Conservation (phyloP, 2,329 filamentous ascomycete genomes). For the Tolypocladium album region DNA sequence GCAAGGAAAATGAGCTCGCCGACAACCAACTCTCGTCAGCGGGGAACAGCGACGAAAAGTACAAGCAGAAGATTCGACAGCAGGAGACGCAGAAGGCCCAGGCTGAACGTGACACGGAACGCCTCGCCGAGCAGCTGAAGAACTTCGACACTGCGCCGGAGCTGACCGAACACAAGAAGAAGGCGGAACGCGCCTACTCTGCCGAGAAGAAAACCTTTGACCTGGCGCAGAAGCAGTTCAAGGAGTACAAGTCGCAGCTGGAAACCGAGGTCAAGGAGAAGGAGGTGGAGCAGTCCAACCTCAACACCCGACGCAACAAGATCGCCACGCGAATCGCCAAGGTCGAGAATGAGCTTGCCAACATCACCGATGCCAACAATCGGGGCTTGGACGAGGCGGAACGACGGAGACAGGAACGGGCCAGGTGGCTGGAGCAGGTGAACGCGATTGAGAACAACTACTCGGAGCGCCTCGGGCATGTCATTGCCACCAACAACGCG, state of each 20-base stretch:
- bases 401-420: slow-evolving; percentile 41
- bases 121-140: slow-evolving; percentile 48
- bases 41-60: slow-evolving; percentile 65
- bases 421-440: slow-evolving; percentile 34
- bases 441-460: slow-evolving; percentile 34
- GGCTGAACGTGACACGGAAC: slow-evolving; percentile 43
- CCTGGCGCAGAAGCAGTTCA: slow-evolving; percentile 40
- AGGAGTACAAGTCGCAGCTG: slow-evolving; percentile 47
- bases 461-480: slow-evolving; percentile 29
- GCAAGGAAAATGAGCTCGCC: slow-evolving; percentile 64
- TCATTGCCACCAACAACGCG: slow-evolving; percentile 19
- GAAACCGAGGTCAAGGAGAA: slow-evolving; percentile 53
- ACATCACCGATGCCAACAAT: slow-evolving; percentile 58
- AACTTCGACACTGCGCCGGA: slow-evolving; percentile 54
- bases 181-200: slow-evolving; percentile 40
- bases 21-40: slow-evolving; percentile 55
- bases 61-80: slow-evolving; percentile 64
- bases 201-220: slow-evolving; percentile 51
- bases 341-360: slow-evolving; percentile 61
- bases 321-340: slow-evolving; percentile 60
- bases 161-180: slow-evolving; percentile 45
- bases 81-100: slow-evolving; percentile 64
- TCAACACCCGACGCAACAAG: slow-evolving; percentile 62
- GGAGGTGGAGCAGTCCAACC: slow-evolving; percentile 51
- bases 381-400: slow-evolving; percentile 55